Percentiles rank a stretch among this genome's conserved stretches.
Conservation (phyloP, 352 stramenopile genomes). For the Phytophthora tentaculata region DNA sequence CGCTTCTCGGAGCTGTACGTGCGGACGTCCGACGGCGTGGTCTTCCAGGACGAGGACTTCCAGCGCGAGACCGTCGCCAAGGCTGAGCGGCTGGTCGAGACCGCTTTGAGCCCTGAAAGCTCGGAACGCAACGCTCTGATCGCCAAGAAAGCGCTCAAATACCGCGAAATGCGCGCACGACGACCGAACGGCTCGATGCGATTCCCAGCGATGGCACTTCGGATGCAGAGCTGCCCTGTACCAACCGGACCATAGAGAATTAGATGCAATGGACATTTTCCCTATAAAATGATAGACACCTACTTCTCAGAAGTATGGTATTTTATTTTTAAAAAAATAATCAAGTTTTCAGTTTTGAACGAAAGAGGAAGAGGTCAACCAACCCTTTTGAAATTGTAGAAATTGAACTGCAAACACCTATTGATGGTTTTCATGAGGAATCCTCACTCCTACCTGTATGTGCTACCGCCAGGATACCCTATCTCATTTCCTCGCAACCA, state of each 20-base stretch:
- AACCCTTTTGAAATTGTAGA: too few relatives aligned
- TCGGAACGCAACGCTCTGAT: constrained; percentile 41
- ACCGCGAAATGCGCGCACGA: constrained; percentile 33
- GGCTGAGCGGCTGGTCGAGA: constrained; percentile 34
- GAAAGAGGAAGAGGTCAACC: too few relatives aligned
- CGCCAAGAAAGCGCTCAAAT: constrained; percentile 42
- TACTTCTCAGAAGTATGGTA: constrained; percentile 8
- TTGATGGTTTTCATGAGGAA: too few relatives aligned
- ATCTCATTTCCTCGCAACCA: too few relatives aligned
- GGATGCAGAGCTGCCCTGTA: constrained; percentile 30
- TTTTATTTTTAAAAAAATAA: too few relatives aligned
- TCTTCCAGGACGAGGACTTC: constrained; percentile 40
- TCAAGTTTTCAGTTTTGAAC: too few relatives aligned
- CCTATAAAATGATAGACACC: constrained; percentile 18
- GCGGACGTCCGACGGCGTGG: constrained; percentile 33
- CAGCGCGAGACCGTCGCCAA: constrained; percentile 37
- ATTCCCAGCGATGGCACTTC: constrained; percentile 5
- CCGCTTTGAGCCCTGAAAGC: constrained; percentile 32
- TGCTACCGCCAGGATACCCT: too few relatives aligned
- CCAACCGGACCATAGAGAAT: neutral
- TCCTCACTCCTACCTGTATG: too few relatives aligned
- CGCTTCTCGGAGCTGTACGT: constrained; percentile 30
- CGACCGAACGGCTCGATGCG: constrained; percentile 14
- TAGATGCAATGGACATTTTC: neutral
- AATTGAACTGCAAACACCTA: too few relatives aligned